Percentiles rank a stretch among this genome's conserved stretches.
Conservation (phyloP, 169 alveolate species). For the Cryptosporidium muris region DNA sequence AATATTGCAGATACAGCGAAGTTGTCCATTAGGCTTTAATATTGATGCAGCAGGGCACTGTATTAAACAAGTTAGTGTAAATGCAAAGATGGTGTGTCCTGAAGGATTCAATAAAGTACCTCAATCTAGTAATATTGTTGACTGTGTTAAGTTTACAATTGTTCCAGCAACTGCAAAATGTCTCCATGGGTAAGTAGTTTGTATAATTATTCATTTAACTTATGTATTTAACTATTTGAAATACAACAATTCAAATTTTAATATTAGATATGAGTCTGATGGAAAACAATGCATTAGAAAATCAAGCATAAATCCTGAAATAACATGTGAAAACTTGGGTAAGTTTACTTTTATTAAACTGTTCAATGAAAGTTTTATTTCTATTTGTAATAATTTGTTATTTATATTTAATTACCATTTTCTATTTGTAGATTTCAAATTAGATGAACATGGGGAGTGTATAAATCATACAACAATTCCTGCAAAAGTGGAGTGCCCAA, state of each 20-base stretch:
- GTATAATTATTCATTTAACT: neutral
- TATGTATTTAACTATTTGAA: neutral
- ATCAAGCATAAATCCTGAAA: constrained; percentile 19
- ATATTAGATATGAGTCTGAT: constrained; percentile 18
- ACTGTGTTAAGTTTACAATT: constrained; percentile 23
- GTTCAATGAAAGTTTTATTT: neutral
- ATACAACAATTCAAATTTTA: neutral
- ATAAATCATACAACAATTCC: constrained; percentile 26
- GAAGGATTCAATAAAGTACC: constrained; percentile 52
- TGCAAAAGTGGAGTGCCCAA: constrained; percentile 60
- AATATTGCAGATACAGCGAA: constrained; percentile 10
- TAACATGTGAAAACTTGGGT: constrained; percentile 38
- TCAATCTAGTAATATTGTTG: constrained; percentile 7
- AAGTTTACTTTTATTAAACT: neutral
- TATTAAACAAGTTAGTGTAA: constrained; percentile 40
- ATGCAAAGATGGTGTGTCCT: constrained; percentile 27
- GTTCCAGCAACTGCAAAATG: constrained; percentile 47
- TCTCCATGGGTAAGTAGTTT: constrained; percentile 40
- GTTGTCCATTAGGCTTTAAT: constrained; percentile 62
- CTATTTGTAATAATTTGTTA: neutral
- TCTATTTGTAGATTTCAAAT: neutral
- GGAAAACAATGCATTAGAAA: constrained; percentile 19
- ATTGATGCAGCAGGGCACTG: constrained; percentile 41
- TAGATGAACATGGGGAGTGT: constrained; percentile 16
- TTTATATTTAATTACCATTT: neutral